These are phyloP conservation scores for Epicoccum sorghinum DNA, from an alignment of 2,329 filamentous ascomycete genomes.

Conservation along the genomic window DNA sequence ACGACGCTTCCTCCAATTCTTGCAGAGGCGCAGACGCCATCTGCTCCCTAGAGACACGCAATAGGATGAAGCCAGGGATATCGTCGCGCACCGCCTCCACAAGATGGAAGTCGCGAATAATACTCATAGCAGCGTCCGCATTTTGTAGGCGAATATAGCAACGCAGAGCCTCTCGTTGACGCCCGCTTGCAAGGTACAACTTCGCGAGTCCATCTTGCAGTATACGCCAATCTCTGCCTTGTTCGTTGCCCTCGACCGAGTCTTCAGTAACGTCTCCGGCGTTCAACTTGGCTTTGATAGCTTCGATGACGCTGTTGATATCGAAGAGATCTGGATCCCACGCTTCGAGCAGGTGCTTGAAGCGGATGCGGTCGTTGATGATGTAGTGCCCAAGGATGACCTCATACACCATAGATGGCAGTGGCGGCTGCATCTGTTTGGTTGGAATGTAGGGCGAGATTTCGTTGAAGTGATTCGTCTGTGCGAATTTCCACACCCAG, in stretches of 20 bases:
- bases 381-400: conserved; percentile 89
- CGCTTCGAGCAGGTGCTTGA: conserved; percentile 77
- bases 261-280: conserved; percentile 77
- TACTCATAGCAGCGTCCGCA: conserved; percentile 82
- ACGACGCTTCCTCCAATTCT: conserved; percentile 79
- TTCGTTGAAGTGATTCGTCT: conserved; percentile 84
- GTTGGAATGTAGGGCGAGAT: conserved; percentile 85
- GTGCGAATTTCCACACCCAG: conserved; percentile 92
- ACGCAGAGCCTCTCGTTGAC: conserved; percentile 81
- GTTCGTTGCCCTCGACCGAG: conserved; percentile 73
- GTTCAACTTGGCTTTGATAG: conserved; percentile 81
- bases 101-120: conserved; percentile 89
- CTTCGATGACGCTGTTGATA: conserved; percentile 73
- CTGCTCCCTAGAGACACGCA: conserved; percentile 79
- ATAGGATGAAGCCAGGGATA: conserved; percentile 83
- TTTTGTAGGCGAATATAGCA: conserved; percentile 92
- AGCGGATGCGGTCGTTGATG: conserved; percentile 72
- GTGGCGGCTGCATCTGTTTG: conserved; percentile 75
- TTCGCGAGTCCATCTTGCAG: conserved; percentile 86
- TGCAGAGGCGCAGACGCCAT: conserved; percentile 67
- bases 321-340: conserved; percentile 90
- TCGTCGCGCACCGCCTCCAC: conserved; percentile 88
- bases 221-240: conserved; percentile 83
- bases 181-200: conserved; percentile 80
- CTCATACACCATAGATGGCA: conserved; percentile 85